Base-by-base conservation (phyloP, 805 yeast genomes). In the Candida glaebosa region DNA sequence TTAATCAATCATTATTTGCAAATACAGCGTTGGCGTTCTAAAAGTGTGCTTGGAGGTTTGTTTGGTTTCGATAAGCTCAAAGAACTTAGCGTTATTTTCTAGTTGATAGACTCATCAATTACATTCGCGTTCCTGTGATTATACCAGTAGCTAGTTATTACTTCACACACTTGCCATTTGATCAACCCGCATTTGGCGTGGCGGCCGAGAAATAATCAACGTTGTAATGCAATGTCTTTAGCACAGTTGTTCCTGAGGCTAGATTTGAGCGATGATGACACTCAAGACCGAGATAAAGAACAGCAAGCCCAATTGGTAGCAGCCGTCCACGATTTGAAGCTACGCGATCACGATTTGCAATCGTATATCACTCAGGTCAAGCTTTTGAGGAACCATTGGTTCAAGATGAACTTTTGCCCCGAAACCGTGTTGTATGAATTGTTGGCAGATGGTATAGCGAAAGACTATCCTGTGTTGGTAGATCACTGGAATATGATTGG, bases 381-480 rank as follows among this genome's bases (percentile, higher is more conserved):
- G n/a, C 31, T n/a, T n/a, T 18, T 35, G 16, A 17, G 38, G 6
- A 35, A 35, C 16, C 31, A 35, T 24, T 35, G 38, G 38, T 35
- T 35, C 17, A 20, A 15, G 16, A 5, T 14, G 16, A 24, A 24
- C 15, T n/a, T n/a, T 5, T n/a, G 25, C n/a, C 38, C 30, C 14
- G 38, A 35, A 19, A 5, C 30, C 4, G 14, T 14, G 12, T 8
- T 35, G 6, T 35, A 35, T 24, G 17, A 12, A 14, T 15, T 35
- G 38, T 22, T 35, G 16, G 20, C 15, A 5, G 14, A 17, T 9
- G 31, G 31, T 5, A 15, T 35, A 17, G 24, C 30, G 6, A 5
- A 17, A 12, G 9, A 16, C 5, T 35, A 5, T 15, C 38, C 38
- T 8, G 18, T n/a, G 10, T 20, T 35, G 31, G 16, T 35, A 5